Conservation (phyloP, 345 rosid genomes). For the Punica granatum region DNA sequence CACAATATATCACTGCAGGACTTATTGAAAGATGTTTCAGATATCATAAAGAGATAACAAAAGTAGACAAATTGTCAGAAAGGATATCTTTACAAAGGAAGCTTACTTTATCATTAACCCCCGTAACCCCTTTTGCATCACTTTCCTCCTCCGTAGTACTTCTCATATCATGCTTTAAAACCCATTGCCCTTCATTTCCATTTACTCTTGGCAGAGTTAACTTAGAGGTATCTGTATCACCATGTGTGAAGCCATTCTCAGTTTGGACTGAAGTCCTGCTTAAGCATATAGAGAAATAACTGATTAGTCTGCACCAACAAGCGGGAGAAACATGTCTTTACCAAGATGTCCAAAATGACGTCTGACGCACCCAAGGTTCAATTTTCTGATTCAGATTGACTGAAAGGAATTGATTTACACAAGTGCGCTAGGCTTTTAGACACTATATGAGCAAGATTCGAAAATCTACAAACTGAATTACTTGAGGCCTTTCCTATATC, state of each 20-base stretch:
- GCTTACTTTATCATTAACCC: slow-evolving; percentile 18
- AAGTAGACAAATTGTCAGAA: background rate
- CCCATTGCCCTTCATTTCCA: slow-evolving; percentile 21
- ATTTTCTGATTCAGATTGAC: background rate
- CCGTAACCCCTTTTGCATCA: slow-evolving; percentile 15
- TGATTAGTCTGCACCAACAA: background rate
- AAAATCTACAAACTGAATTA: background rate
- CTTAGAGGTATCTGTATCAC: slow-evolving; percentile 12
- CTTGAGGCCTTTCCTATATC: background rate
- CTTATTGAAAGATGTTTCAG: background rate
- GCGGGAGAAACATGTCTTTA: background rate
- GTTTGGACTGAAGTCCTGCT: slow-evolving; percentile 26
- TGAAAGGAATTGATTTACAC: background rate
- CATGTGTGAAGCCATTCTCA: slow-evolving; percentile 24
- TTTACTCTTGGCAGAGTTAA: slow-evolving; percentile 6
- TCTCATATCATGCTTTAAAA: slow-evolving; percentile 13
- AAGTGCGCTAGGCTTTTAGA: background rate
- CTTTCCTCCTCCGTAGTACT: slow-evolving; percentile 22
- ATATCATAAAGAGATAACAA: background rate
- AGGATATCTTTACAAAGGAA: background rate
- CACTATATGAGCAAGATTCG: background rate
- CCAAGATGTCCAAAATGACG: background rate
- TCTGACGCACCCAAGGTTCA: background rate
- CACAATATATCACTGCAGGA: background rate
- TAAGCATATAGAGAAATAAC: slow-evolving; percentile 4